These are phyloP conservation scores for Teunomyces barrocoloradensis DNA, from an alignment of 805 yeast species.

Conservation along the genomic window DNA sequence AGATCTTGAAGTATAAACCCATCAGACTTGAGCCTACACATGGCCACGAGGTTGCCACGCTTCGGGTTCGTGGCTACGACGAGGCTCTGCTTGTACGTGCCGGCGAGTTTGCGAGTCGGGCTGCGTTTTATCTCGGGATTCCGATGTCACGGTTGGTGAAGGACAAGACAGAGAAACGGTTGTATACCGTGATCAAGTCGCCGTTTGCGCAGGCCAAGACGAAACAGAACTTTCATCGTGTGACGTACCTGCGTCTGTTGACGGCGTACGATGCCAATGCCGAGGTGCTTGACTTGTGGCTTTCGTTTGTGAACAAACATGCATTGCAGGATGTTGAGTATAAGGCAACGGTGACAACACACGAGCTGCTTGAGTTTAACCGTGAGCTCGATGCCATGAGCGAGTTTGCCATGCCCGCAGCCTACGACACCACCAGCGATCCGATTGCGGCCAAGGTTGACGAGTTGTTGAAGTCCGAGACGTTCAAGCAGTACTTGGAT, in stretches of 20 bases:
- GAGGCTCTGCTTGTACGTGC: slow-evolving; percentile 69
- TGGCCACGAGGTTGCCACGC: slow-evolving; percentile 75
- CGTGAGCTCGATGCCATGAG: slow-evolving; percentile 34
- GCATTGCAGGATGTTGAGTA: slow-evolving; percentile 80
- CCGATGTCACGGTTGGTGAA: slow-evolving; percentile 77
- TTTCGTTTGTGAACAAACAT: slow-evolving; percentile 75
- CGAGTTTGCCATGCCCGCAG: slow-evolving; percentile 32
- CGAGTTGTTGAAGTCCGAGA: slow-evolving; percentile 68
- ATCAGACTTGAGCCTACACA: slow-evolving; percentile 61
- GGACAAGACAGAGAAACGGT: slow-evolving; percentile 67
- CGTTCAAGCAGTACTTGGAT: slow-evolving; percentile 57
- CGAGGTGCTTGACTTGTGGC: slow-evolving; percentile 78
- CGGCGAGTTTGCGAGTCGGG: slow-evolving; percentile 83
- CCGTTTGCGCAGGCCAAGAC: slow-evolving; percentile 94
- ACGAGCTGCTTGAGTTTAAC: slow-evolving; percentile 36
- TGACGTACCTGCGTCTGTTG: slow-evolving; percentile 72
- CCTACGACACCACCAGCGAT: slow-evolving; percentile 31
- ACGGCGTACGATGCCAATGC: slow-evolving; percentile 82
- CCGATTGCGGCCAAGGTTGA: slow-evolving; percentile 65
- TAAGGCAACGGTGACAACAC: slow-evolving; percentile 58
- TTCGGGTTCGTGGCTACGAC: slow-evolving; percentile 71
- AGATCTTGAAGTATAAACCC: slow-evolving; percentile 79
- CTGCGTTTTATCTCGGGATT: slow-evolving; percentile 85
- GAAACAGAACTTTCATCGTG: slow-evolving; percentile 90
- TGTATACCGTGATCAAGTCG: slow-evolving; percentile 91